Conservation (phyloP, 176 grass and related monocot species). For the Musa troglodytarum region DNA sequence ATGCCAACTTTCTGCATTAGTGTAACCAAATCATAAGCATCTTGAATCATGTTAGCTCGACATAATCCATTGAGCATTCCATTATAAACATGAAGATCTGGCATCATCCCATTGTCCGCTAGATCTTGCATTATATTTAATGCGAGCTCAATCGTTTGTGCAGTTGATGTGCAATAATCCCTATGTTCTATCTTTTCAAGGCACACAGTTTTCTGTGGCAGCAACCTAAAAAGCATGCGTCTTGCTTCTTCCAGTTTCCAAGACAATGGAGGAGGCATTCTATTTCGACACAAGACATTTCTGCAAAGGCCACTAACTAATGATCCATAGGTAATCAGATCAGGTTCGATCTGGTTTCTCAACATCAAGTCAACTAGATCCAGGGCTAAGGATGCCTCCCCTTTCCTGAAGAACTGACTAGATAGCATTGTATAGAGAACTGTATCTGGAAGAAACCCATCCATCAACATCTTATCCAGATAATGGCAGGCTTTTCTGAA, state of each 20-base stretch:
- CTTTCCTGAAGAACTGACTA: conserved; percentile 36
- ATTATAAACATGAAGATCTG: conserved; percentile 32
- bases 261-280: conserved; percentile 17
- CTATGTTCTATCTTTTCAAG: not conserved
- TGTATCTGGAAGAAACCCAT: conserved; percentile 29
- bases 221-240: conserved; percentile 28
- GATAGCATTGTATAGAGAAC: conserved; percentile 37
- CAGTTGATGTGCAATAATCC: not conserved
- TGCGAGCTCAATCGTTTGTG: conserved; percentile 12
- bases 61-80: conserved; percentile 37
- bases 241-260: conserved; percentile 22
- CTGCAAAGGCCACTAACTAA: conserved; percentile 23
- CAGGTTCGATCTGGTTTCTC: conserved; percentile 26
- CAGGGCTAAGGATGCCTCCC: conserved; percentile 14
- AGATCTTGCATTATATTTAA: conserved; percentile 21
- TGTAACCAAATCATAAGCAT: conserved; percentile 28
- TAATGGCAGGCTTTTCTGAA: conserved; percentile 20
- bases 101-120: conserved; percentile 24
- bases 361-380: conserved; percentile 27
- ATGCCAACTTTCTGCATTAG: conserved; percentile 27
- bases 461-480: conserved; percentile 33
- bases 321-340: conserved; percentile 28
- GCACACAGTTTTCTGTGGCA: conserved; percentile 14
- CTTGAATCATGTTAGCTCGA: conserved; percentile 29
- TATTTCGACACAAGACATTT: conserved; percentile 17